Base-by-base conservation (phyloP, 306 rosid genomes). In the Leucaena leucocephala region DNA sequence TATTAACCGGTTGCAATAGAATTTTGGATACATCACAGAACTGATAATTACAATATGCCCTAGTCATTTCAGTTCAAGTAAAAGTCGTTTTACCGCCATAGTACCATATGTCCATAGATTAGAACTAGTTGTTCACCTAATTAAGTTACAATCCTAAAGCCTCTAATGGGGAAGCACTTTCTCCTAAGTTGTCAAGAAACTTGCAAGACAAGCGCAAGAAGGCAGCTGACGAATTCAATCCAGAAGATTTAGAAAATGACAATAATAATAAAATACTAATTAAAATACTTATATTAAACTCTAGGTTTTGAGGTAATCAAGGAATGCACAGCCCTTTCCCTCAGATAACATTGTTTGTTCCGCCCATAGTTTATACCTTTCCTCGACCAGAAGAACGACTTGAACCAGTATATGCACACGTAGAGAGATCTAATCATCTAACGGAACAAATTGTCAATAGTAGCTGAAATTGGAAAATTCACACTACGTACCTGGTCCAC, bases 401-500 rank as follows among this genome's bases (percentile, higher is more conserved):
- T 15, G 27, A 71, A 16, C 16, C 34, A 71, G 52, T 17, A 39
- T 22, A 19, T 35, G 21, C 39, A 55, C 14, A 36, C 13, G 38
- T 16, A 55, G 7, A 19, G 43, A 19, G 21, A 55, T n/a, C 38
- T 42, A 40, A 73, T 55, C 4, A 55, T 39, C 50, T n/a, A 19
- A 66, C 3, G 27, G 35, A 65, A 13, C 33, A 55, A 55, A 64
- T 65, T 42, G 22, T 46, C 50, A 55, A 16, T 9, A 58, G 42
- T 27, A 14, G 54, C 38, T n/a, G 65, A 59, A 38, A 67, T 54
- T 72, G 55, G 75, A 44, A 55, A 64, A 72, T 7, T 63, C 6
- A 72, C 7, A 50, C 45, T 50, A 83, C 79, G 45, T 42, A 83
- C 87, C 87, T 84, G 87, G 44, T 83, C 98, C 66, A 89, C 88